These are phyloP conservation scores for Colletotrichum limetticola DNA, from an alignment of 2,329 filamentous ascomycete species.

Conservation along the genomic window DNA sequence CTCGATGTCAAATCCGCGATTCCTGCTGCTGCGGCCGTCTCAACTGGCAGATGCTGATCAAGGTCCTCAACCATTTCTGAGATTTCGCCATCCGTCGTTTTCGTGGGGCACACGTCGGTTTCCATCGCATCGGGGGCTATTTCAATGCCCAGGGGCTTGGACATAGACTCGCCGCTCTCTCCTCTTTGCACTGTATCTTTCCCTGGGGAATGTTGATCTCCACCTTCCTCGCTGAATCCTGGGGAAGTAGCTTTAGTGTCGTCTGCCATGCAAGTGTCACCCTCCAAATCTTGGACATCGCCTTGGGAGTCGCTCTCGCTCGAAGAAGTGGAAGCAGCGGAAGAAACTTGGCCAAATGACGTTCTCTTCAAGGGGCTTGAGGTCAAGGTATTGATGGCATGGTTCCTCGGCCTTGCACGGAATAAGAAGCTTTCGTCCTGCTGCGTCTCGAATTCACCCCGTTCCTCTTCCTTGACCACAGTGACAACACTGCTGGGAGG, in stretches of 20 bases:
- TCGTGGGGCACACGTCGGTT: background rate
- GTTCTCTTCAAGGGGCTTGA: background rate
- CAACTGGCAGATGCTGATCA: background rate
- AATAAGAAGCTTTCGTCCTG: slow-evolving; percentile 48
- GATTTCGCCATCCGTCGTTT: background rate
- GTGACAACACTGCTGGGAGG: background rate
- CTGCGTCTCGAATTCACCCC: slow-evolving; percentile 40
- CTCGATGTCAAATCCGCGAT: background rate
- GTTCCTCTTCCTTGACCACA: background rate
- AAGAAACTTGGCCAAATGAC: background rate
- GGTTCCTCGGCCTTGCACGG: slow-evolving; percentile 36
- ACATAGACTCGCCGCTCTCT: background rate
- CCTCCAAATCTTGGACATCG: slow-evolving; percentile 18
- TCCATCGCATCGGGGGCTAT: background rate
- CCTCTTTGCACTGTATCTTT: background rate
- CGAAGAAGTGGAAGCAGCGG: background rate
- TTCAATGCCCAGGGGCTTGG: background rate
- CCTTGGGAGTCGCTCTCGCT: slow-evolving; percentile 3
- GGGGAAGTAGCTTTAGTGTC: slow-evolving; percentile 26
- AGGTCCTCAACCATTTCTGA: background rate
- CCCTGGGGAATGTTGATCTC: background rate
- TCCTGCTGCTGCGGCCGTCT: background rate
- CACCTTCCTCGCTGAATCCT: background rate
- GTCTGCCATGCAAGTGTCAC: slow-evolving; percentile 27
- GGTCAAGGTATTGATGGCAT: background rate